Base-by-base conservation (phyloP, 2,329 filamentous ascomycete genomes). In the Fusarium solani-melongenae region DNA sequence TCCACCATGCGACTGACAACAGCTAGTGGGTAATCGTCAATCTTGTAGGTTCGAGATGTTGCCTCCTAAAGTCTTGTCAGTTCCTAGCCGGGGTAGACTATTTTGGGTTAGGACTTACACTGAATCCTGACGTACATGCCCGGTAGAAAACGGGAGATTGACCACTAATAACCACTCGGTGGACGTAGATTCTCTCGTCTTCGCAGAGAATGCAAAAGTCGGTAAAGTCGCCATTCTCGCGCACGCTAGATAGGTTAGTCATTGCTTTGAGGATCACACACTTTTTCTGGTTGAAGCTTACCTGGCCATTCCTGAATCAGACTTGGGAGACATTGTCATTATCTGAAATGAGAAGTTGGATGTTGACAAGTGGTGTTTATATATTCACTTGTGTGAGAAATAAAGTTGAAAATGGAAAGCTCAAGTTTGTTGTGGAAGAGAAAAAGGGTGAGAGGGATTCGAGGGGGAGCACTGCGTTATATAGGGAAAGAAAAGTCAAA, bases 1-100 rank as follows among this genome's bases (percentile, higher is more conserved):
- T 76, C 73, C 2, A 75, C 65, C 67, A 76, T 73, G 1, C 41
- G 67, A 0, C 24, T 39, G 2, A 75, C 39, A 57, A 65, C 61
- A 0, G 61, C 55, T 5, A 61, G 14, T 3, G 53, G 31, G 14
- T 53, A 38, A n/a, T n/a, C 62, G 7, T 17, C 70, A 34, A 55
- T n/a, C 15, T 33, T 29, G 34, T 75, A 75, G 2, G 57, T 75
- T 0, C 51, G 56, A 1, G 67, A 66, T 0, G 29, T 56, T 2
- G 70, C 64, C 49, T 75, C 72, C 69, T 74, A 4, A 0, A 8
- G 4, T 0, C 0, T 4, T 5, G 6, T 73, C n/a, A 72, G n/a
- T 15, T 29, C 14, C n/a, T 31, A 15, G 11, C 6, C 2, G 6
- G 10, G 14, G 10, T 12, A 3, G 20, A 8, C 8, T 20, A 8